Evolutionary conservation across 129 eudicot genomes (phyloP).

Genomic region (Tagetes erecta): DNA sequence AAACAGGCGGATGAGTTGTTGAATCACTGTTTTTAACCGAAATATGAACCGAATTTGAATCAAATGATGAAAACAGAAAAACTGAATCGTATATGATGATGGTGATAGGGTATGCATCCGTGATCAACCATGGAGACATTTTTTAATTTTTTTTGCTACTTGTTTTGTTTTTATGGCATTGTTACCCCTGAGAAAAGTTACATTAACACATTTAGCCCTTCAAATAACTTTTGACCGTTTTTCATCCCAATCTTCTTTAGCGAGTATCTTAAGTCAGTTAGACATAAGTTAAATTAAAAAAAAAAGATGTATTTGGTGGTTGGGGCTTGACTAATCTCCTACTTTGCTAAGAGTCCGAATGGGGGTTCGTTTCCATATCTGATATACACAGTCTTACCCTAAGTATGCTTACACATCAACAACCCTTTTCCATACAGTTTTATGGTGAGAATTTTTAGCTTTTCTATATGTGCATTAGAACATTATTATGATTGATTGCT

Average conservation of each 20-base stretch:
- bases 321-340: no score
- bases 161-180: neutral
- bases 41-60: constrained; percentile 8
- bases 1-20: constrained; percentile 3
- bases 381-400: no score
- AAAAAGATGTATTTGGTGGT: no score
- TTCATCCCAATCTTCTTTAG: neutral
- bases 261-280: no score
- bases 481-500: no score
- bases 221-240: neutral
- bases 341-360: no score
- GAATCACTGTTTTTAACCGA: neutral
- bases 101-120: constrained; percentile 27
- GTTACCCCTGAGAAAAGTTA: neutral
- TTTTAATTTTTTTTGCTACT: neutral
- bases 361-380: no score
- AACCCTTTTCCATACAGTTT: no score
- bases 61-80: constrained; percentile 15
- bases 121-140: constrained; percentile 7
- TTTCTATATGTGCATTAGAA: no score
- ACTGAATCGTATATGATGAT: constrained; percentile 12
- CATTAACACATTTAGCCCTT: neutral
- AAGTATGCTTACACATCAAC: no score
- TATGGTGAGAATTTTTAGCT: no score
- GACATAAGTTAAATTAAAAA: no score